Evolutionary conservation across 495 filamentous ascomycete genomes (phyloP), one percentile per base, ranked within the genome.

Genomic region (Talaromyces wortmannii): DNA sequence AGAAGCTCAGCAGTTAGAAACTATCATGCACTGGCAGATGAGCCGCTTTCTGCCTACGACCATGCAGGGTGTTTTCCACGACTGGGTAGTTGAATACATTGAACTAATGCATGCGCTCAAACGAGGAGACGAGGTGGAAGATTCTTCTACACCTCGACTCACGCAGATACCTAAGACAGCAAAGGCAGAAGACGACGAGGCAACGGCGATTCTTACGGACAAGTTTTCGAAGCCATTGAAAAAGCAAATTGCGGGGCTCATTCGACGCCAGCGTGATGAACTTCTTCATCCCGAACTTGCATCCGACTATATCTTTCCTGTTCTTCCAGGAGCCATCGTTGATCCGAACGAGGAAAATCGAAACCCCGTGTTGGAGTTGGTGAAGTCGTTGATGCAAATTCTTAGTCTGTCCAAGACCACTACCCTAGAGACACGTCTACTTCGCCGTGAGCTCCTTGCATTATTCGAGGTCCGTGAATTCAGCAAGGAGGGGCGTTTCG

Each of bases 1-100:
- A 36, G 92, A 96, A 49, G 81, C 88, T 31, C 91, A 97, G 67
- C 76, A 82, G n/a, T 79, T 99, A 16, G 89, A 95, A 59, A 92
- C 86, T 36, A 84, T 97, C 66, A 97, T 97, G 94, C 89, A 95
- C 66, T 99, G 95, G 95, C 95, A 97, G 67, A 84, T 97, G 56
- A 86, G 79, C 53, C 90, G 88, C 6, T 96, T 96, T 72, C 72
- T 99, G 7, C 94, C 94, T 2, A 58, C 75, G 6, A 81, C 85
- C 13, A 82, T 97, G 61, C 90, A 97, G 62, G 80, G 83, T 16
- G 80, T 86, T 53, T 97, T 99, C 78, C 82, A 91, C 60, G 86
- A 97, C 62, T 95, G 90, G 88, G 79, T 96, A 13, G 82, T 96
- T 46, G 91, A 97, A 67, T 97, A 96, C 71, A 88, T 97, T 59